These are phyloP conservation scores for Coelastrella sp. DNA, from an alignment of 139 green algal species.

Conservation along the genomic window DNA sequence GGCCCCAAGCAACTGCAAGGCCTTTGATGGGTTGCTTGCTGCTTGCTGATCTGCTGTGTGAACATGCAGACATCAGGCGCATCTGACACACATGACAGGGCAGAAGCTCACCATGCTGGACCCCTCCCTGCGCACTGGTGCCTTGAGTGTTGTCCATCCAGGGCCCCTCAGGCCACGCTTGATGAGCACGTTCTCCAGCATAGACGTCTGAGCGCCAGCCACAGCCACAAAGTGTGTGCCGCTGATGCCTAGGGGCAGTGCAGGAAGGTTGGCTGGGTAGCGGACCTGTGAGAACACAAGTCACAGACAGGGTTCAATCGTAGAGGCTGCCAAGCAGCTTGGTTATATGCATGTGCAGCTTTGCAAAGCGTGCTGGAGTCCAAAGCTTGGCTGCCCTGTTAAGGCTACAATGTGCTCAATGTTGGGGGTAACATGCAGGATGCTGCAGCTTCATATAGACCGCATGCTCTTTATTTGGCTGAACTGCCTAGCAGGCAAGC, in stretches of 20 bases:
- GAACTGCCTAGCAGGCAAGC: neutral
- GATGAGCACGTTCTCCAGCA: conserved; percentile 91
- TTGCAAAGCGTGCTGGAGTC: too few relatives aligned
- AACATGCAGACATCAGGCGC: neutral
- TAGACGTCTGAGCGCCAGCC: conserved; percentile 80
- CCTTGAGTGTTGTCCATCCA: conserved; percentile 84
- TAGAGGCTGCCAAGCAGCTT: too few relatives aligned
- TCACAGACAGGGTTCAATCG: too few relatives aligned
- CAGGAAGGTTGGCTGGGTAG: conserved; percentile 31
- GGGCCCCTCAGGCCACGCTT: conserved; percentile 96
- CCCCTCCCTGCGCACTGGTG: conserved; percentile 53
- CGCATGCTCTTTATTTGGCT: too few relatives aligned
- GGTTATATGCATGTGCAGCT: too few relatives aligned
- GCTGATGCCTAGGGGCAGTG: conserved; percentile 75
- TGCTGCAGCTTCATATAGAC: too few relatives aligned
- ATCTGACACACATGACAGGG: neutral
- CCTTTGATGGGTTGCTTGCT: too few relatives aligned
- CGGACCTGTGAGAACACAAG: too few relatives aligned
- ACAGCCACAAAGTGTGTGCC: conserved; percentile 68
- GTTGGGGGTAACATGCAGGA: neutral
- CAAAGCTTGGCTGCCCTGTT: too few relatives aligned
- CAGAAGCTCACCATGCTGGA: conserved; percentile 10
- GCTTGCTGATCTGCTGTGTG: too few relatives aligned
- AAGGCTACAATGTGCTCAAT: too few relatives aligned
- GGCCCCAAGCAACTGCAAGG: too few relatives aligned